Evolutionary conservation across 495 filamentous ascomycete genomes (phyloP).

Genomic region (Aspergillus diversus): DNA sequence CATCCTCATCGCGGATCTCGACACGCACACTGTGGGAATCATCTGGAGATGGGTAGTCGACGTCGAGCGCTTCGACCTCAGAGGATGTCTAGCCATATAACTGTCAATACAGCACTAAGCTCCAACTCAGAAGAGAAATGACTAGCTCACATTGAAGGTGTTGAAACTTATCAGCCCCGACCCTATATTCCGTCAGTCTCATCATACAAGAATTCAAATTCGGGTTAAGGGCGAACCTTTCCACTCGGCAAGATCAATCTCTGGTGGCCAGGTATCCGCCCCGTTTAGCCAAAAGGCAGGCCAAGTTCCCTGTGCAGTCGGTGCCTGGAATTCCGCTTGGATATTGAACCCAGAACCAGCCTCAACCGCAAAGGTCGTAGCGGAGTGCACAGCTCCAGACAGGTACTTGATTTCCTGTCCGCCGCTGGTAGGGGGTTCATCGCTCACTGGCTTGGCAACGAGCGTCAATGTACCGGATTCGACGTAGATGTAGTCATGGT

Average conservation of each 20-base stretch:
- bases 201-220: neutral
- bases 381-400: constrained; percentile 35
- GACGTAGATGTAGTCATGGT: constrained; percentile 58
- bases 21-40: constrained; percentile 54
- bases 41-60: constrained; percentile 49
- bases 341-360: constrained; percentile 29
- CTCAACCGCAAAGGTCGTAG: constrained; percentile 29
- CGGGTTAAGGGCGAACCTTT: constrained; percentile 32
- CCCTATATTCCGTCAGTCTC: constrained; percentile 27
- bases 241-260: constrained; percentile 66
- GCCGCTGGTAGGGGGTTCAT: constrained; percentile 50
- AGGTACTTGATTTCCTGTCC: constrained; percentile 53
- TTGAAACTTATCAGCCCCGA: constrained; percentile 64
- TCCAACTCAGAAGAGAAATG: neutral
- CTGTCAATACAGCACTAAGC: neutral
- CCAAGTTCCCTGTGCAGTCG: constrained; percentile 57
- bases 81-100: constrained; percentile 38
- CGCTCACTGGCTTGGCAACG: constrained; percentile 42
- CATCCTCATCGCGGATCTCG: constrained; percentile 57
- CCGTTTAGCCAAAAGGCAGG: constrained; percentile 65
- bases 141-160: constrained; percentile 51
- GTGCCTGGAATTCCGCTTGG: constrained; percentile 51
- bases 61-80: constrained; percentile 49
- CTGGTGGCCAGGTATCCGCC: constrained; percentile 59
- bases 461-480: constrained; percentile 28